Evolutionary conservation across 2,329 filamentous ascomycete species (phyloP), one percentile per base, ranked within the genome.

Genomic region (Pyricularia sp.): DNA sequence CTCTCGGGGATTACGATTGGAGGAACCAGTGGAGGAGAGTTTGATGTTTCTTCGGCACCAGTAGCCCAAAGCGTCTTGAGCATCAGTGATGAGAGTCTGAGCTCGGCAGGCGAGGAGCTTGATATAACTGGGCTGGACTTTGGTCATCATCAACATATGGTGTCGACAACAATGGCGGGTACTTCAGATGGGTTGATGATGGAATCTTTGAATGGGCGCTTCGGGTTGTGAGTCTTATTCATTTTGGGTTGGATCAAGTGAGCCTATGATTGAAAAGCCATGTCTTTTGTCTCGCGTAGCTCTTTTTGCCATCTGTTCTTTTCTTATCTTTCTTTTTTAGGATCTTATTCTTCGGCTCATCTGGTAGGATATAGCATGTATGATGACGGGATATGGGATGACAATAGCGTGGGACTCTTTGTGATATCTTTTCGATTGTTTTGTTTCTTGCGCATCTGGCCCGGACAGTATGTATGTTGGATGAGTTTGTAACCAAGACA

Each of bases 51-150:
- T 76, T 81, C 65, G 75, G 71, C 6, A 73, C 73, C 26, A 76
- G 68, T 28, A 64, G 75, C 82, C 10, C 82, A 83, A 68, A 84
- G 81, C 66, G 81, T 82, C 44, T 74, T 82, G 22, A 84, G 82
- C 70, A 73, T 84, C 61, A 84, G 82, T 67, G 83, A 85, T 64
- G 83, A 85, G 68, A 84, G 82, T 70, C 73, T 85, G 59, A 83
- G 82, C 72, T 83, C 82, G 0, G 78, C 77, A 0, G 79, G 77
- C 1, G 83, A 85, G 61, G 83, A 85, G 62, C 72, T 82, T 13
- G 75, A 76, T 64, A 74, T 80, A 60, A 73, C 73, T 35, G 75
- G 73, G 63, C 69, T 78, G 24, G 76, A 78, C 62, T 77, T 63
- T 31, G 35, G 35, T 19, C 35, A 28, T 26, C 62, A 40, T 26